Conservation (phyloP, 1,139 yeast genomes). For the Casaregolazyma suthepensis region DNA sequence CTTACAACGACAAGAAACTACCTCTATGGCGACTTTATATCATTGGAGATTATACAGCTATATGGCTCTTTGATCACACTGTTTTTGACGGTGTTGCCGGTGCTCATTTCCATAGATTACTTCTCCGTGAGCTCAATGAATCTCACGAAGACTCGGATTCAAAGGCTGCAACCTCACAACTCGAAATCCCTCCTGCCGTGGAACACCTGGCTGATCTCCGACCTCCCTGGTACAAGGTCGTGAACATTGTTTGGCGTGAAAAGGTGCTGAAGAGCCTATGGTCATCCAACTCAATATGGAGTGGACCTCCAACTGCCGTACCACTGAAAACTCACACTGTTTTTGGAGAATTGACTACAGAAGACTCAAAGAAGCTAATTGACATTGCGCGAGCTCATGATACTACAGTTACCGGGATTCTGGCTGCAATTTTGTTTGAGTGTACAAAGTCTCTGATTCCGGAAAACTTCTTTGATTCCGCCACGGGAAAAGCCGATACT, state of each 20-base stretch:
- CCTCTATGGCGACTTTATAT: constrained; percentile 22
- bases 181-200: constrained; percentile 9
- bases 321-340: constrained; percentile 15
- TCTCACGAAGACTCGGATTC: neutral
- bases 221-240: constrained; percentile 13
- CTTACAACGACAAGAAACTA: constrained; percentile 11
- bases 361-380: constrained; percentile 9
- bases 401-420: constrained; percentile 12
- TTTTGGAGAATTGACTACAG: constrained; percentile 11
- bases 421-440: constrained; percentile 9
- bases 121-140: constrained; percentile 12
- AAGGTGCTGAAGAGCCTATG: constrained; percentile 2
- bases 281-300: constrained; percentile 10
- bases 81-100: constrained; percentile 23
- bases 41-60: constrained; percentile 11
- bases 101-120: constrained; percentile 17
- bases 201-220: constrained; percentile 16
- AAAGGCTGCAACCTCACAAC: constrained; percentile 2
- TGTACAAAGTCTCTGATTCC: neutral
- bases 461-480: neutral
- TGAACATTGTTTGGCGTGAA: neutral
- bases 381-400: constrained; percentile 8
- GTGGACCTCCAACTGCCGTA: constrained; percentile 7
- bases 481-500: neutral
- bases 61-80: constrained; percentile 23